Percentiles rank a stretch among this genome's conserved stretches.
Evolutionary conservation across 176 grass and related monocot genomes (phyloP).

Genomic region (Triticum timopheevii): DNA sequence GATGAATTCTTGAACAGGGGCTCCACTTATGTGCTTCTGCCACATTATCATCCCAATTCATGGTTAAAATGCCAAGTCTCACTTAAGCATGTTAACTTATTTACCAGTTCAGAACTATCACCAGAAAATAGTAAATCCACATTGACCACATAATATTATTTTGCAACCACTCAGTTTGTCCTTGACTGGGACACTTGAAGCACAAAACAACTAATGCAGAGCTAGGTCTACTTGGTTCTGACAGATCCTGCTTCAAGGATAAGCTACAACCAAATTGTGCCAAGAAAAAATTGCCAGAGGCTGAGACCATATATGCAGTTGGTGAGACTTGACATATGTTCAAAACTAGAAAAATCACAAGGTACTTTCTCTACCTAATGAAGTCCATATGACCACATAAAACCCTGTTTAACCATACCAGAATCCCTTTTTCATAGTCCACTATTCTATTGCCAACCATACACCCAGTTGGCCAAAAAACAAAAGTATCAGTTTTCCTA

Average conservation of each 20-base stretch:
- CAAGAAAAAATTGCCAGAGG: conserved; percentile 11
- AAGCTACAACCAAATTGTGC: not conserved
- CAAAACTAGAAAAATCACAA: not conserved
- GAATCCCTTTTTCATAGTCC: not conserved
- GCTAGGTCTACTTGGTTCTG: conserved; percentile 10
- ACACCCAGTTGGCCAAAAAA: not conserved
- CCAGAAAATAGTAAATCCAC: conserved; percentile 8
- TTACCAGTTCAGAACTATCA: not conserved
- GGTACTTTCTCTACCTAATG: not conserved
- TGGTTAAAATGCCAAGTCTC: conserved; percentile 17
- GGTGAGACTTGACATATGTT: not conserved
- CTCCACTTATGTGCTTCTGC: conserved; percentile 4
- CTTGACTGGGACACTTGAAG: not conserved
- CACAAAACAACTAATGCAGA: conserved; percentile 1
- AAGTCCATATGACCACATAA: not conserved
- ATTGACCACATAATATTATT: not conserved
- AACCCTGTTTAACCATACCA: not conserved
- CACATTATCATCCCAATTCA: conserved; percentile 28
- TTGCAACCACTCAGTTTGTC: not conserved
- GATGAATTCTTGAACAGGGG: no score
- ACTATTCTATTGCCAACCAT: not conserved
- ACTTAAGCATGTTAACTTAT: conserved; percentile 3
- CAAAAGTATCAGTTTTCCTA: not conserved
- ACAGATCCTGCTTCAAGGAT: not conserved
- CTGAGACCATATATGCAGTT: not conserved